Percentiles rank a stretch among this genome's conserved stretches.
Conservation (phyloP, 2,329 filamentous ascomycete species). For the Alternaria rosae region DNA sequence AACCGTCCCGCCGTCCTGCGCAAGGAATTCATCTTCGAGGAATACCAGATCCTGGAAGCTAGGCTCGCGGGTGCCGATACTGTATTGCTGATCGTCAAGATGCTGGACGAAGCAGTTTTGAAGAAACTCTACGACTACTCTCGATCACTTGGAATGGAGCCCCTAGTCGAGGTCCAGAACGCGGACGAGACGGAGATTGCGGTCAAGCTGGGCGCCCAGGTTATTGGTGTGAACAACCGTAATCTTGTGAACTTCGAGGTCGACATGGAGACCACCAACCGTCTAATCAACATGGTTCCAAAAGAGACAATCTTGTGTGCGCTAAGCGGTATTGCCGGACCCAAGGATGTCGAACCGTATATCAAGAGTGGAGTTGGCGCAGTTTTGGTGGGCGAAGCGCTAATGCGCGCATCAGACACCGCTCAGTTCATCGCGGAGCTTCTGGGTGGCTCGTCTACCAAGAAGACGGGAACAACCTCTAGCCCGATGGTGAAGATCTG, state of each 20-base stretch:
- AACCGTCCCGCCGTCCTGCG: slow-evolving; percentile 90
- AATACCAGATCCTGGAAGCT: slow-evolving; percentile 97
- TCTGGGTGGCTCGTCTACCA: slow-evolving; percentile 64
- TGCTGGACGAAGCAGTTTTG: slow-evolving; percentile 80
- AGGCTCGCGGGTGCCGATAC: slow-evolving; percentile 93
- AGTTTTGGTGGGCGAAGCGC: slow-evolving; percentile 90
- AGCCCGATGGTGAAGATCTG: slow-evolving; percentile 85
- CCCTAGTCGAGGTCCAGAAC: slow-evolving; percentile 94
- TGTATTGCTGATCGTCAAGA: slow-evolving; percentile 95
- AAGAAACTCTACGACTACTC: slow-evolving; percentile 87
- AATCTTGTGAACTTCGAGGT: slow-evolving; percentile 97
- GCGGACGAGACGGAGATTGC: slow-evolving; percentile 91
- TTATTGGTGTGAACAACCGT: slow-evolving; percentile 97
- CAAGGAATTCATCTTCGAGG: slow-evolving; percentile 97
- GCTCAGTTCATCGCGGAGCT: slow-evolving; percentile 83
- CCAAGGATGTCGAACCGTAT: slow-evolving; percentile 87
- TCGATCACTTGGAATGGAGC: slow-evolving; percentile 91
- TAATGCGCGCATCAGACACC: slow-evolving; percentile 90
- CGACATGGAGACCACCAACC: slow-evolving; percentile 88
- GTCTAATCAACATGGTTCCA: slow-evolving; percentile 85
- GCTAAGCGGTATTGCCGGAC: slow-evolving; percentile 88
- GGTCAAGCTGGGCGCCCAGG: slow-evolving; percentile 83
- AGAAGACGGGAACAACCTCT: slow-evolving; percentile 34
- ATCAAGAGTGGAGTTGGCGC: slow-evolving; percentile 89
- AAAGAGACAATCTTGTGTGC: slow-evolving; percentile 89